Base-by-base conservation (phyloP, 768 basidiomycete species). In the Mycena alexandri region DNA sequence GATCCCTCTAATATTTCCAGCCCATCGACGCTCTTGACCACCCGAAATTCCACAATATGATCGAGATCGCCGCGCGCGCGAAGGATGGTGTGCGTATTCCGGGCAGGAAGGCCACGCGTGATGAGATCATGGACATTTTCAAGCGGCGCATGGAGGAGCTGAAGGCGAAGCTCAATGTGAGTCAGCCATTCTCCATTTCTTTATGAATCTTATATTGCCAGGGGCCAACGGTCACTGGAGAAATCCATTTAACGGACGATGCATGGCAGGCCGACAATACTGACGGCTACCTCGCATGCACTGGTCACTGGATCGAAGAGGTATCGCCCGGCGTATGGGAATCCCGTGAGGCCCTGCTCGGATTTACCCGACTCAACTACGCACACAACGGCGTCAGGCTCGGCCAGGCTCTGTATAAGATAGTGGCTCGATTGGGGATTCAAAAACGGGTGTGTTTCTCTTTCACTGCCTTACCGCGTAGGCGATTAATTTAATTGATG, bases 231-330 rank as follows among this genome's bases (percentile, higher is more conserved):
- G 75, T 76, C 1, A 51, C 36, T 11, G 79, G 79, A 1, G 24
- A 56, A 9, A 65, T 80, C 42, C 76, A 70, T 36, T 22, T 79
- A 10, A 84, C 81, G 5, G 80, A 80, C 69, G 78, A 84, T 70
- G 79, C 75, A 16, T 83, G 82, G 83, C 79, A 79, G 54, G 82
- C 82, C 0, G 41, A 22, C 4, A 82, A 80, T 63, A 57, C 61
- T 0, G 80, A 83, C 66, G 76, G 71, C 0, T 84, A 84, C 65
- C 78, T 81, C 67, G 80, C 75, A 0, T 77, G 79, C 1, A 83
- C 76, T 0, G 78, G 74, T 0, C 79, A 81, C 57, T 84, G 81
- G 80, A 78, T 82, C 48, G 78, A 82, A 36, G 78, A 81, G 62
- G 48, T 29, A 0, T 13, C 29, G 1, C 64, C 72, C 10, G 65